Evolutionary conservation across 176 grass and related monocot species (phyloP), one percentile per base, ranked within the genome.

Genomic region (Aegilops sharonensis): DNA sequence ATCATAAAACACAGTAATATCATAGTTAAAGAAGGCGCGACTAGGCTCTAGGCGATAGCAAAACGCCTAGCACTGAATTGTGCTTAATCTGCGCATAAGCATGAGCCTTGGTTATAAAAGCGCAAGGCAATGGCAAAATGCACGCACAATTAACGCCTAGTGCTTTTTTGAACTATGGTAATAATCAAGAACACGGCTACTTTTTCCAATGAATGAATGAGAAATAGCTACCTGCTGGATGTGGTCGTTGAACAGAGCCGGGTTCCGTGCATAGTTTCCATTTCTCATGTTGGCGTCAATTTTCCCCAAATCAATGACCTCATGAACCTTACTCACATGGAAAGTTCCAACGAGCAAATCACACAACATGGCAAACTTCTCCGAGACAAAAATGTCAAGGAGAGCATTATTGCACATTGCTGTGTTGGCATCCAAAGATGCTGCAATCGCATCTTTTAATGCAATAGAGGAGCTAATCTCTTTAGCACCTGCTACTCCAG

Each of bases 281-380:
- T 83, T 93, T 85, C 81, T 96, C 90, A 96, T 91, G 85, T 89
- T 96, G 56, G 89, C 48, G 72, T 96, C 90, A 31, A 99, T 91
- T 77, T 73, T 88, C 75, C 65, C 89, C 81, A 96, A 90, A 84
- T 92, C 77, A 82, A 96, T 92, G 36, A 87, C 83, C 39, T 73
- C 69, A 24, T 84, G 83, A 79, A 72, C 79, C 75, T 92, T 85
- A 43, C 60, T 83, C 56, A 86, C 87, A 90, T 89, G 87, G 85
- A 99, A 94, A 43, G 60, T 86, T 85, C 68, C 79, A 79, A 86
- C 84, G 71, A 96, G 62, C 76, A 92, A 77, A 91, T 99, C 85
- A 80, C 94, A 99, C 67, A 99, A 40, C 50, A 94, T 80, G 37
- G 92, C 92, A 85, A 99, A 99, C 71, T 94, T 95, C 56, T 96